Conservation (phyloP, 257 asterid species). For the Solanum virginianum region DNA sequence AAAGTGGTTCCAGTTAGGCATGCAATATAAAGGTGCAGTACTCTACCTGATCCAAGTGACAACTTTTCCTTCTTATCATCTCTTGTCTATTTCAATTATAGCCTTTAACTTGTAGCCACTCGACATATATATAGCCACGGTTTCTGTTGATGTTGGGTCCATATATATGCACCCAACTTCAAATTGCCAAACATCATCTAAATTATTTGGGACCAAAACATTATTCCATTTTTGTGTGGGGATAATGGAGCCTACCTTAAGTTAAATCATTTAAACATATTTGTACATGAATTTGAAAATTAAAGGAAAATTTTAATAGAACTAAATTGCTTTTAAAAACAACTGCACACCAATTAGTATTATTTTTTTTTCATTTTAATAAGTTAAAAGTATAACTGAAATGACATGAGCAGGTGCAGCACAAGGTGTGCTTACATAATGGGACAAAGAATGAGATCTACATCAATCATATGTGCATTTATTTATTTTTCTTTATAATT, state of each 20-base stretch:
- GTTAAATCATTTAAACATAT: background rate
- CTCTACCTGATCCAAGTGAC: background rate
- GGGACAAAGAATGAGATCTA: background rate
- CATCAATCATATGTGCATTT: background rate
- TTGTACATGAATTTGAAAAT: background rate
- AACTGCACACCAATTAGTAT: background rate
- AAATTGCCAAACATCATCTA: background rate
- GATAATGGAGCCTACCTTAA: background rate
- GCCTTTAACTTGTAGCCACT: slow-evolving; percentile 2
- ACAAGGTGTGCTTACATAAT: background rate
- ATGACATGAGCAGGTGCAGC: background rate
- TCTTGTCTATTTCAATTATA: slow-evolving; percentile 11
- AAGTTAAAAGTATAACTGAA: background rate
- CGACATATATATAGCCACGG: background rate
- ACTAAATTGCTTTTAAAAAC: background rate
- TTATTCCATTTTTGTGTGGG: background rate
- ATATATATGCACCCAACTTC: background rate
- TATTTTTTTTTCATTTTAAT: background rate
- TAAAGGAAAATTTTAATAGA: background rate
- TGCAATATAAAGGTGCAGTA: slow-evolving; percentile 1
- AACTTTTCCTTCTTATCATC: slow-evolving; percentile 10
- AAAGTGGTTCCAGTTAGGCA: slow-evolving; percentile 1
- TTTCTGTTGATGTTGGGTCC: background rate
- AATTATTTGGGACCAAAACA: background rate
- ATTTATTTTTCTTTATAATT: background rate